Evolutionary conservation across 805 yeast species (phyloP), one percentile per base, ranked within the genome.

Genomic region (Hanseniaspora occidentalis): DNA sequence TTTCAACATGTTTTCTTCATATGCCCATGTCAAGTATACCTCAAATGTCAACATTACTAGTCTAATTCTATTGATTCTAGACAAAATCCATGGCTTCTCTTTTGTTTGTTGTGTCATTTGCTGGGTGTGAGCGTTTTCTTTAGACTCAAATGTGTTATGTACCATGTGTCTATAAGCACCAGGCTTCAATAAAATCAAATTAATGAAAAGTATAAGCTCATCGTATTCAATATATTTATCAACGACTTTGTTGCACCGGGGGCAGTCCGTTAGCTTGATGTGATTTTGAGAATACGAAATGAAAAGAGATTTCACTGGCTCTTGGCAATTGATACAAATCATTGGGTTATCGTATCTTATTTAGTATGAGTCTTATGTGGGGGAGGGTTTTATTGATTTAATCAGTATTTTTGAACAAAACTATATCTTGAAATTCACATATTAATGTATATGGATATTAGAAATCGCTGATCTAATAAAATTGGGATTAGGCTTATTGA

Each of bases 141-240:
- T 48, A 1, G 41, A 20, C 37, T 55, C 60, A 39, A 75, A 62
- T 9, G 73, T 62, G 53, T 89, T 92, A 64, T 75, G 89, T 2
- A 88, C 84, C 39, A 89, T 61, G 58, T 92, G 99, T 36, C 92
- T 70, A 48, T 79, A 83, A 0, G 89, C 97, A 49, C 81, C 94
- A 2, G 92, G 86, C 51, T 88, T 84, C 49, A 92, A 62, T 10
- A 92, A 69, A 40, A 92, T 61, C 35, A 89, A 67, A 52, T 92
- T 97, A 18, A 92, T 77, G 54, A 84, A 82, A 17, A 89, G 64
- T 2, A 92, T 64, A 6, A 89, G 94, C 42, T 75, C 72, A 57
- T 92, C 99, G 47, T 76, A 79, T 57, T 92, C 99, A 23, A 89
- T 79, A 61, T 92, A 92, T 54, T 82, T 80, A 59, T 92, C 99